These are phyloP conservation scores for Haematococcus lacustris DNA, from an alignment of 139 green algal species.

Conservation along the genomic window DNA sequence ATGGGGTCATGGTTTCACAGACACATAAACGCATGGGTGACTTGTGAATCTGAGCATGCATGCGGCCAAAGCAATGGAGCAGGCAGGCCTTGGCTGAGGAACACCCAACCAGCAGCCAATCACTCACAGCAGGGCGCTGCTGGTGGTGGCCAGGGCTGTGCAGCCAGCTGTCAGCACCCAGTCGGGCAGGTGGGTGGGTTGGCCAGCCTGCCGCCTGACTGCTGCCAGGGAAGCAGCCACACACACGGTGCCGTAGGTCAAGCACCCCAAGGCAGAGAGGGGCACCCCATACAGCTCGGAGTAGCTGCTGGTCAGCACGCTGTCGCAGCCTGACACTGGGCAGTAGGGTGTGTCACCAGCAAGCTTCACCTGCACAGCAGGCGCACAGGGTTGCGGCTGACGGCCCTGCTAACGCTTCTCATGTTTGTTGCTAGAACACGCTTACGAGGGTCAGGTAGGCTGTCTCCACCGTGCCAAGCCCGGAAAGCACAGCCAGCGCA, in stretches of 20 bases:
- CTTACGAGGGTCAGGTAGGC: slow-evolving; percentile 65
- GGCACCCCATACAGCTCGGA: slow-evolving; percentile 64
- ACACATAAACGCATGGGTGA: no score
- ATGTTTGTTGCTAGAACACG: neutral
- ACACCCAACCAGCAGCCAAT: neutral
- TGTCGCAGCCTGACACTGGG: slow-evolving; percentile 57
- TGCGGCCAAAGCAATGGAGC: neutral
- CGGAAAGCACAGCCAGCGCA: slow-evolving; percentile 35
- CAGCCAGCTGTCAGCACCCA: slow-evolving; percentile 33
- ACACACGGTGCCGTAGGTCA: slow-evolving; percentile 56
- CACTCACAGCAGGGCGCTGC: slow-evolving; percentile 62
- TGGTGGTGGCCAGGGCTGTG: slow-evolving; percentile 55
- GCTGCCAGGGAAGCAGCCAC: slow-evolving; percentile 18
- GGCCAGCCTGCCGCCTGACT: neutral
- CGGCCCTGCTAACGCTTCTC: neutral
- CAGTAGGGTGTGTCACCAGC: slow-evolving; percentile 46
- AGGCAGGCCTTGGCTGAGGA: neutral
- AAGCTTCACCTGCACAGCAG: slow-evolving; percentile 56
- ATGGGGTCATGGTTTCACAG: no score
- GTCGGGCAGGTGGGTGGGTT: neutral
- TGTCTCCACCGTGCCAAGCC: slow-evolving; percentile 60
- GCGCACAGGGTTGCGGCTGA: neutral
- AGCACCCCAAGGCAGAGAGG: slow-evolving; percentile 54
- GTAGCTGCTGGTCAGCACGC: slow-evolving; percentile 67
- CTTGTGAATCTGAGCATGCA: no score